These are phyloP conservation scores for Verticillium longisporum DNA, from an alignment of 2,329 filamentous ascomycete genomes.

Conservation along the genomic window DNA sequence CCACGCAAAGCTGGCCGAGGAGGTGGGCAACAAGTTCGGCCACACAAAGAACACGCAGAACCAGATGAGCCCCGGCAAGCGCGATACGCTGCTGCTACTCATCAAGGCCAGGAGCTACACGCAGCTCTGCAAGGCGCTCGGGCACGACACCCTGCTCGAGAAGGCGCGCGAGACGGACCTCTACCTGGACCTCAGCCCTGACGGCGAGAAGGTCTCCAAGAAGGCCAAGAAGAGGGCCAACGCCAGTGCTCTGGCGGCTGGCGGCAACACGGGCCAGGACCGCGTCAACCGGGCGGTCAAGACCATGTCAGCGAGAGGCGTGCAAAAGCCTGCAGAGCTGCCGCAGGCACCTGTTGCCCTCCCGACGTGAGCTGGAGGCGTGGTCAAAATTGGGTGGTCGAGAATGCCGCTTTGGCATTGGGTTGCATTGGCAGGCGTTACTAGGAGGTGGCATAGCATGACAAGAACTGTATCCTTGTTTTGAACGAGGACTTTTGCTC, in stretches of 20 bases:
- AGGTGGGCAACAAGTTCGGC: slow-evolving; percentile 77
- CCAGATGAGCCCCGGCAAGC: slow-evolving; percentile 80
- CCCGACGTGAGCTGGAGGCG: slow-evolving; percentile 1
- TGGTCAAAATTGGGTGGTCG: neutral
- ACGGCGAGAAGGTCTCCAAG: slow-evolving; percentile 24
- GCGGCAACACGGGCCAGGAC: slow-evolving; percentile 34
- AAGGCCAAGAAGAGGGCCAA: slow-evolving; percentile 26
- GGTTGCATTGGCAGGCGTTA: slow-evolving; percentile 9
- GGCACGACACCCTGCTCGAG: slow-evolving; percentile 55
- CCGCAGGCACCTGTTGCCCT: slow-evolving; percentile 17
- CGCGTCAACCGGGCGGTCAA: slow-evolving; percentile 4
- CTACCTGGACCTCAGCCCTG: slow-evolving; percentile 51
- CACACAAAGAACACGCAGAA: slow-evolving; percentile 90
- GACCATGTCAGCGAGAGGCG: slow-evolving; percentile 25
- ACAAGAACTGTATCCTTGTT: slow-evolving; percentile 3
- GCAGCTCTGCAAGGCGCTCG: slow-evolving; percentile 59
- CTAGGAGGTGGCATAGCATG: slow-evolving; percentile 5
- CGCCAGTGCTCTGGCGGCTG: slow-evolving; percentile 35
- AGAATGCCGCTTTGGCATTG: neutral
- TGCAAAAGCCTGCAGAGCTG: slow-evolving; percentile 1
- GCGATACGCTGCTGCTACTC: slow-evolving; percentile 53
- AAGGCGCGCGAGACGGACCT: slow-evolving; percentile 61
- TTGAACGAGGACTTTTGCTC: neutral
- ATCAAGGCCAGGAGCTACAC: slow-evolving; percentile 63
- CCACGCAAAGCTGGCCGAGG: slow-evolving; percentile 67